Base-by-base conservation (phyloP, 305 asterid species). In the Fraxinus albicans region DNA sequence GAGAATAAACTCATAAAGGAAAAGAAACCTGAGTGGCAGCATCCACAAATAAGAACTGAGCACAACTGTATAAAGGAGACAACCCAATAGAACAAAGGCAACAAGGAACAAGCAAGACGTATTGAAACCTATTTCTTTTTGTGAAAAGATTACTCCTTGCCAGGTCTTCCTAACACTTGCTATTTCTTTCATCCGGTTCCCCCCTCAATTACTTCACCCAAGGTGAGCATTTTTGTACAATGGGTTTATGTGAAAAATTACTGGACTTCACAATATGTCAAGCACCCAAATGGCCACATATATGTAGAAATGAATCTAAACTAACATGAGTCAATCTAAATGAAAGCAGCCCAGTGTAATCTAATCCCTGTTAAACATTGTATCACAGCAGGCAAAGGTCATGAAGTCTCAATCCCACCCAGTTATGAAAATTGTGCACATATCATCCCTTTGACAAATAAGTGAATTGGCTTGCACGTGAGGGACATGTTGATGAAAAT, bases 51-150 rank as follows among this genome's bases (percentile, higher is more conserved):
- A 34, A 21, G 7, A 47, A 23, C 65, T 65, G 10, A 79, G 77
- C 70, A 67, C 53, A 78, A 40, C 44, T 3, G 21, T 27, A 5
- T 36, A 44, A 25, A 27, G 21, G 78, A 58, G 70, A 29, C 50
- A 55, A 25, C 78, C 80, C 69, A 73, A 74, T 12, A 44, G 23
- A 21, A 17, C 75, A 21, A 25, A 81, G 8, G 23, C 31, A 80
- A 77, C 50, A 77, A 81, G 65, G 50, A 77, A 35, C 53, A 81
- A 31, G 65, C 9, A 40, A 70, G 80, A 44, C 77, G n/a, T 25
- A 29, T 55, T 47, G 58, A 47, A 47, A 13, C 6, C 58, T 2
- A 42, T 42, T 42, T 42, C 50, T 9, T 42, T 42, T 9, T 42
- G 50, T 42, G 15, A 9, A 42, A 42, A 42, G 50, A 42, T 42